A percentile compares a stretch with the other conserved stretches of the same genome.
Conservation (phyloP, 768 basidiomycete species). For the Suillus lakei region DNA sequence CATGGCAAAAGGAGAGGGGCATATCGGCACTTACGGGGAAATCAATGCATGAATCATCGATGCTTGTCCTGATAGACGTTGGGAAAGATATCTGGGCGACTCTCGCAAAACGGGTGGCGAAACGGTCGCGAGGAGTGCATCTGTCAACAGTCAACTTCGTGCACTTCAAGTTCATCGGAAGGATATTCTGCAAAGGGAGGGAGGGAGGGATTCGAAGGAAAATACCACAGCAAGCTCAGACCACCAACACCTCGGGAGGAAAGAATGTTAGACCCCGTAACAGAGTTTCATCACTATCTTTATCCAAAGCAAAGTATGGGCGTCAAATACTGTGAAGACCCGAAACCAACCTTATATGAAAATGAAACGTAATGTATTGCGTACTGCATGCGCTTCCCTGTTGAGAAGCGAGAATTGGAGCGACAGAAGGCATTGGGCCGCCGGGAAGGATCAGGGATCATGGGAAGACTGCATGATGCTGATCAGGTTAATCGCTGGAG, state of each 20-base stretch:
- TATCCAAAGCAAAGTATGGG: slow-evolving; percentile 4
- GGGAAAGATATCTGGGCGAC: slow-evolving; percentile 36
- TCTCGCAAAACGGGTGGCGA: slow-evolving; percentile 23
- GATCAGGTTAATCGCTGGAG: neutral
- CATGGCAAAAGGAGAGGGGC: neutral
- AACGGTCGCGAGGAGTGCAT: slow-evolving; percentile 34
- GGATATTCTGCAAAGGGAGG: neutral
- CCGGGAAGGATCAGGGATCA: slow-evolving; percentile 1
- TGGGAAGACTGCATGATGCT: neutral
- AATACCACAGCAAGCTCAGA: neutral
- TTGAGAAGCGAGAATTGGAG: neutral
- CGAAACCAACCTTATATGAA: slow-evolving; percentile 6
- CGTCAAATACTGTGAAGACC: neutral
- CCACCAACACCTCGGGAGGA: neutral
- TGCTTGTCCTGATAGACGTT: slow-evolving; percentile 37
- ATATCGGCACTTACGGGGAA: slow-evolving; percentile 26
- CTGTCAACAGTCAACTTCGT: slow-evolving; percentile 36
- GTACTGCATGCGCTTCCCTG: neutral
- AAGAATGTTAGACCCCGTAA: neutral
- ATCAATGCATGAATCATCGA: slow-evolving; percentile 34
- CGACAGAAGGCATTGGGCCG: neutral
- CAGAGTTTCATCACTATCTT: slow-evolving; percentile 3
- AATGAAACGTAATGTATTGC: slow-evolving; percentile 6
- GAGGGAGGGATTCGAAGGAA: neutral
- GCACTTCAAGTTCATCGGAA: slow-evolving; percentile 36